Conservation (phyloP, 805 yeast genomes). For the Yamadazyma phyllophila region DNA sequence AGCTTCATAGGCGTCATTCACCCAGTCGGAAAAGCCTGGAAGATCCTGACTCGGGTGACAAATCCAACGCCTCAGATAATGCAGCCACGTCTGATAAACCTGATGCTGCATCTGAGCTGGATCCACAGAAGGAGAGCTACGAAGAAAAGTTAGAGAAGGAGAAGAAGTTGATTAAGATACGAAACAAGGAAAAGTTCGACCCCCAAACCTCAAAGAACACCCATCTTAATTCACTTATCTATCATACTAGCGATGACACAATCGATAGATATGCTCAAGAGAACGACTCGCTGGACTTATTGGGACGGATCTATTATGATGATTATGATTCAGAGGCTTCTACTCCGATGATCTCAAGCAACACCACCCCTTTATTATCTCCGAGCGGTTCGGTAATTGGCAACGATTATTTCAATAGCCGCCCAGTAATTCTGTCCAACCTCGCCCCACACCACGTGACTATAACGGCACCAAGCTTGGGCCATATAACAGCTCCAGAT, state of each 20-base stretch:
- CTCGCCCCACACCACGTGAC: neutral
- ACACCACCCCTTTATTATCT: conserved; percentile 16
- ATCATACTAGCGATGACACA: conserved; percentile 37
- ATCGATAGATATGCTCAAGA: conserved; percentile 37
- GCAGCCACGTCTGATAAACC: too few relatives aligned
- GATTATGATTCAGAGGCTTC: conserved; percentile 37
- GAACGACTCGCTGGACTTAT: conserved; percentile 37
- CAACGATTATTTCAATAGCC: conserved; percentile 13
- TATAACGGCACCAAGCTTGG: neutral
- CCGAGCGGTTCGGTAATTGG: conserved; percentile 15
- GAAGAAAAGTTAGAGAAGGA: conserved; percentile 8
- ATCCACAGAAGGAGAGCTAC: too few relatives aligned
- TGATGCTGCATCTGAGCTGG: neutral
- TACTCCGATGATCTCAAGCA: conserved; percentile 19
- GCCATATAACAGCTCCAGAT: neutral
- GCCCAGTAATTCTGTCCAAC: neutral
- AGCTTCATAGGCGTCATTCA: conserved; percentile 6
- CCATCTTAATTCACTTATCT: conserved; percentile 35
- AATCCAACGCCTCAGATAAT: neutral
- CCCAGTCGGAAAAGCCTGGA: neutral
- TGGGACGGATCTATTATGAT: conserved; percentile 43
- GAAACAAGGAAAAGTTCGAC: conserved; percentile 16
- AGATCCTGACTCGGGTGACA: neutral
- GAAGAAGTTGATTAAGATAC: conserved; percentile 10
- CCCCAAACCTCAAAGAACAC: conserved; percentile 37